Conservation (phyloP, 352 stramenopile species). For the Elongisporangium prolatum region DNA sequence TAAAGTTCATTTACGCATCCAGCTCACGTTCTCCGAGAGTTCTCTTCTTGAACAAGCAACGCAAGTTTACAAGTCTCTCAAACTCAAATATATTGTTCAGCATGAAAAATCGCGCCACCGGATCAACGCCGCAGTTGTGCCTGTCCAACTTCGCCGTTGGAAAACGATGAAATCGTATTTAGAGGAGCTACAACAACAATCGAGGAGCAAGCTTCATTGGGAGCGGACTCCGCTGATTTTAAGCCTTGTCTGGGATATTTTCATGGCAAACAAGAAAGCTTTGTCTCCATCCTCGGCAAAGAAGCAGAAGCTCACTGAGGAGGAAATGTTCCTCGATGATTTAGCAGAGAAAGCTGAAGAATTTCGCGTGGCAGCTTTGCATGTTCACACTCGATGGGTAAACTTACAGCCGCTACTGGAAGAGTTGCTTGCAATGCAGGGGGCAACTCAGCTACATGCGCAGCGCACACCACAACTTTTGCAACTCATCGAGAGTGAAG, state of each 20-base stretch:
- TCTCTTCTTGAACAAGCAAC: constrained; percentile 63
- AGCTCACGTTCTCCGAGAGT: constrained; percentile 51
- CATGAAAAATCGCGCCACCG: constrained; percentile 44
- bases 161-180: constrained; percentile 51
- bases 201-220: constrained; percentile 55
- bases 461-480: constrained; percentile 45
- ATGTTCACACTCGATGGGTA: constrained; percentile 59
- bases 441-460: constrained; percentile 41
- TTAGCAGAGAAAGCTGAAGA: constrained; percentile 29
- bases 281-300: constrained; percentile 7
- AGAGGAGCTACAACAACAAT: constrained; percentile 42
- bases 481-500: constrained; percentile 29
- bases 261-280: constrained; percentile 27
- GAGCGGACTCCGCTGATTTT: constrained; percentile 54
- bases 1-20: constrained; percentile 39
- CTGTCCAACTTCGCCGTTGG: constrained; percentile 56
- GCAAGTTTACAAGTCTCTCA: constrained; percentile 56
- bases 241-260: constrained; percentile 73
- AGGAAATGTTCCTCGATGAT: constrained; percentile 26
- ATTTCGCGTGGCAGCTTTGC: constrained; percentile 45
- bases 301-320: constrained; percentile 9
- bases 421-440: constrained; percentile 54
- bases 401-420: constrained; percentile 65
- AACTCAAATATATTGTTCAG: constrained; percentile 53
- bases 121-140: constrained; percentile 60